Evolutionary conservation across 768 basidiomycete species (phyloP), one percentile per base, ranked within the genome.

Genomic region (Harrya chromipes): DNA sequence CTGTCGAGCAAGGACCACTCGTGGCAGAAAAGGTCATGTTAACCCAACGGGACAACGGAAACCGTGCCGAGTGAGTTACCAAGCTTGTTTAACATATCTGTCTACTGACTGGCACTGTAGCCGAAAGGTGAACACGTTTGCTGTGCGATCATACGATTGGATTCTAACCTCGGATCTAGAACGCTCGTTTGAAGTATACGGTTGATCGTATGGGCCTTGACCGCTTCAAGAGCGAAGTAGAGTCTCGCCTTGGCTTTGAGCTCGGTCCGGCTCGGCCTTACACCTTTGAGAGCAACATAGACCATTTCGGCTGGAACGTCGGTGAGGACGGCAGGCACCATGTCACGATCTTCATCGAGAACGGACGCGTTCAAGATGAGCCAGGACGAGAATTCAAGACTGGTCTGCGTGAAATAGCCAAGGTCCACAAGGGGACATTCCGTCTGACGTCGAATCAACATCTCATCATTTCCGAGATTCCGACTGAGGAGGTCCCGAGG

Each of bases 391-490:
- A 90, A 55, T 97, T 91, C 83, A 97, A 98, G 79, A 84, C 88
- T 6, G 94, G 90, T 29, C 72, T 99, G 47, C 78, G 84, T 40
- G 94, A 95, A 71, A 92, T 99, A 53, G 97, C 97, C 40, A 86
- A 88, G 71, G 72, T 93, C 6, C 94, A 95, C 80, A 93, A 92
- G 76, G 97, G 97, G 43, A 76, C 81, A 7, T 97, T 98, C 83
- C 77, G 94, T 44, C 71, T 97, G 58, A 98, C 95, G 5, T 82
- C 93, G 40, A 99, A 99, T 72, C 97, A 99, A 69, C 97, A 98
- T 69, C 61, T 97, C 43, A 72, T 97, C 59, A 75, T 98, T 36
- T 84, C 94, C 23, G 92, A 97, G 52, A 81, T 98, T 49, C 72
- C 82, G 12, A 67, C 81, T 13, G 82, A 79, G 60, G 84, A 97